Evolutionary conservation across 768 basidiomycete species (phyloP).

Genomic region (Pleurotus platypus): DNA sequence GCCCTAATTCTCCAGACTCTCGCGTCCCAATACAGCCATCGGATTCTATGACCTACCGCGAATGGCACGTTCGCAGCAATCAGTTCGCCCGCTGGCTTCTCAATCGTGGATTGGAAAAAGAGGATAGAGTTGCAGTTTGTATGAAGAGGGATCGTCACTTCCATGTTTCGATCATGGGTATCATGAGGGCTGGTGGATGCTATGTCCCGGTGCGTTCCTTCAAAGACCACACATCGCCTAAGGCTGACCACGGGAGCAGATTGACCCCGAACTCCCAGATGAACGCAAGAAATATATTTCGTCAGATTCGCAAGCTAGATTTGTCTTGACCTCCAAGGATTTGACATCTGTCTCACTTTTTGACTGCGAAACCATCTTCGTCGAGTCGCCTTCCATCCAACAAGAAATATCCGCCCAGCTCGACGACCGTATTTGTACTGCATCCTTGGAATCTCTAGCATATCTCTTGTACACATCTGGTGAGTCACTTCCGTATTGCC

Average conservation of each 20-base stretch:
- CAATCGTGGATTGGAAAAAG: conserved; percentile 26
- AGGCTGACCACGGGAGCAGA: conserved; percentile 24
- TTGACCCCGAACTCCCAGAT: conserved; percentile 45
- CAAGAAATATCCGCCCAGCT: conserved; percentile 23
- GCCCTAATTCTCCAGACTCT: conserved; percentile 22
- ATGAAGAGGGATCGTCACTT: conserved; percentile 38
- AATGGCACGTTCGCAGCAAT: conserved; percentile 33
- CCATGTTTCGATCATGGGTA: conserved; percentile 38
- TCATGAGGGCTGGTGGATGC: conserved; percentile 45
- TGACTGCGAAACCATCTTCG: conserved; percentile 18
- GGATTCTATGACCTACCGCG: conserved; percentile 30
- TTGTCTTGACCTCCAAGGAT: conserved; percentile 32
- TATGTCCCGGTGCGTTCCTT: conserved; percentile 42
- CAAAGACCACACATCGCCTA: background rate
- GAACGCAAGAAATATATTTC: conserved; percentile 45
- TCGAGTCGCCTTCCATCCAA: conserved; percentile 21
- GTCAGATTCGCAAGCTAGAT: conserved; percentile 34
- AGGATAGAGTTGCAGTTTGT: conserved; percentile 43
- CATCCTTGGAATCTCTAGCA: conserved; percentile 28
- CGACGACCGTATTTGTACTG: conserved; percentile 22
- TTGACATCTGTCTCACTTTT: conserved; percentile 19
- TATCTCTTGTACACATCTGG: conserved; percentile 52
- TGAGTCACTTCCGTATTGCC: conserved; percentile 13
- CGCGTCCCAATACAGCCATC: conserved; percentile 8
- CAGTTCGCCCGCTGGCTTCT: conserved; percentile 40